Base-by-base conservation (phyloP, 1,139 yeast species). In the Pichia sp. region DNA sequence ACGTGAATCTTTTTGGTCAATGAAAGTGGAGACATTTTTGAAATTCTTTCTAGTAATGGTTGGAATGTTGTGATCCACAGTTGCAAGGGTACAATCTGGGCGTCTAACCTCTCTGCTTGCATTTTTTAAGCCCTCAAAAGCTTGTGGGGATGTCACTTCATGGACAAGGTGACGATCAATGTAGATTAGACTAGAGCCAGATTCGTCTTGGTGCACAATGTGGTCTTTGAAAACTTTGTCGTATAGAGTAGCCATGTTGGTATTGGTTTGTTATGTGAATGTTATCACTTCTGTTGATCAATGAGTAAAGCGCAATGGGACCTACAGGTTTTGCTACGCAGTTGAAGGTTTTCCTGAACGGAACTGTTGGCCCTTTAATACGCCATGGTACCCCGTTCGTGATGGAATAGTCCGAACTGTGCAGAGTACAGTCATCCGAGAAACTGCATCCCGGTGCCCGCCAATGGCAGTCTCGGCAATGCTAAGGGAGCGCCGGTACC, bases 141-240 rank as follows among this genome's bases (percentile, higher is more conserved):
- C 98, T 63, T 91, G 98, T 23, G 98, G 98, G 25, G 97, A 87
- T 1, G 98, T 91, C 38, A 91, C 98, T 65, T 91, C 98, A 60
- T 91, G 98, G 39, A 91, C 95, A 51, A 91, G 70, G 60, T 91
- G 98, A 63, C 98, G 84, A 63, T 91, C 98, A 45, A 91, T 88
- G 62, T 84, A 91, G 46, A 91, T 64, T 49, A 91, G 70, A 56
- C 73, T 80, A 12, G 96, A 86, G 26, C 93, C 94, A 24, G 86
- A 77, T 36, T 84, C 91, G 53, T 87, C 95, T 56, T 74, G 67
- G 63, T 87, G 91, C 50, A 91, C 97, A 38, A 88, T 67, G 58
- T 91, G 97, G 71, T 84, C 96, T 47, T 80, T 84, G 59, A 87
- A 91, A 55, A 91, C 96, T 71, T 91, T 91, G 65, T 91, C 98